Base-by-base conservation (phyloP, 768 basidiomycete genomes). In the Xerocomellus amylosporus region DNA sequence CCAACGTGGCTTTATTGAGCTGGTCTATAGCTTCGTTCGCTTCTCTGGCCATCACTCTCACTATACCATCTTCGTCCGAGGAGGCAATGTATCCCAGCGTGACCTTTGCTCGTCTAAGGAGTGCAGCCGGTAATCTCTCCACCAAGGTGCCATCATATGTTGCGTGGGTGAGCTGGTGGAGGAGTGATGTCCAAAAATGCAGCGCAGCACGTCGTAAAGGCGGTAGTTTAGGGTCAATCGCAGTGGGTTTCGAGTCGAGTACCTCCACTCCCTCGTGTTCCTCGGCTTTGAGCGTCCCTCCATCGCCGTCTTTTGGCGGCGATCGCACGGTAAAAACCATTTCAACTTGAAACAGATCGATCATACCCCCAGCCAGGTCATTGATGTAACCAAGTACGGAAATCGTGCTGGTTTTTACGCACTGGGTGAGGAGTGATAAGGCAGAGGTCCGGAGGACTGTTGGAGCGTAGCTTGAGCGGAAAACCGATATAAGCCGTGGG, bases 141-240 rank as follows among this genome's bases (percentile, higher is more conserved):
- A 54, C 31, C 13, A n/a, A 3, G 1, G 24, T 24, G 28, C 62
- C 66, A 17, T 84, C 80, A 54, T 87, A 82, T 12, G 77, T 63
- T 9, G 79, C 73, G n/a, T 70, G 71, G 0, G 77, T 83, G 17
- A 77, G 75, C 39, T 85, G 79, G n/a, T 80, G 78, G n/a, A 93
- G 68, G 31, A 93, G 74, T 9, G 86, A 64, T 0, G 84, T 76
- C 40, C 96, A 75, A 66, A 97, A 87, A 61, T 94, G 86, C n/a
- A 97, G 65, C 0, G 90, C 93, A 1, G 91, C 86, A 39, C 96
- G 87, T 31, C 95, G 82, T 4, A 98, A 74, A 1, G 90, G 79
- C 1, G 95, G 90, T 45, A 90, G 78, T 65, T 85, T 90, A 0
- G 87, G 58, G 60, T 86, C 74, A 8, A 65, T 45, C 0, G 80